Base-by-base conservation (phyloP, 305 asterid genomes). In the Solanum aculeatissimum region DNA sequence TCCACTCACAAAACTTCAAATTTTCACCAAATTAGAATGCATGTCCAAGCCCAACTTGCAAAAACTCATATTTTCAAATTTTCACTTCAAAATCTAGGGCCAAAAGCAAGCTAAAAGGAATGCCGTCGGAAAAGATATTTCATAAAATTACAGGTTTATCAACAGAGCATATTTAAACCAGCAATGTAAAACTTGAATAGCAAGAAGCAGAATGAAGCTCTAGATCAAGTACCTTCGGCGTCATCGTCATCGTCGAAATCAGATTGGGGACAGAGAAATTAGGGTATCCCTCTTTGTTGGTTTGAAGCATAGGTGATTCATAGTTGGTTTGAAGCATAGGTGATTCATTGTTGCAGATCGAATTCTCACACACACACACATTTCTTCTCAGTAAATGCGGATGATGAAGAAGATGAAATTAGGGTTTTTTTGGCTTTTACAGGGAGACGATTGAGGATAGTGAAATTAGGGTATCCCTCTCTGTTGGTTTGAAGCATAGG, bases 181-280 rank as follows among this genome's bases (percentile, higher is more conserved):
- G 29, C 16, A 38, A 18, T 3, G 32, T 2, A 21, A 57, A 11
- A 21, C 21, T 42, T 71, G 80, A 38, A 43, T 71, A 71, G 8
- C 51, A 4, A 43, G 25, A 60, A 15, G 8, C 23, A 45, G 54
- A 53, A 18, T 14, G 29, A 70, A 42, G 13, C 18, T 27, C 38
- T 11, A 63, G 6, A 63, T 14, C 12, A 19, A 68, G 25, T 42
- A 94, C 98, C 98, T 85, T 83, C 93, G 60, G 88, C 51, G 27
- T 86, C 93, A 70, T 92, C 98, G 19, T 93, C 98, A 12, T 91
- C 98, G 63, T 93, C 90, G 19, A 90, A 95, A 25, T 88, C 97
- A n/a, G n/a, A n/a, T n/a, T n/a, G n/a, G n/a, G n/a, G n/a, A n/a
- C n/a, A n/a, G n/a, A n/a, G n/a, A n/a, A n/a, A n/a, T n/a, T n/a